Evolutionary conservation across 768 basidiomycete species (phyloP), one percentile per base, ranked within the genome.

Genomic region (Panaeolus papilionaceus): DNA sequence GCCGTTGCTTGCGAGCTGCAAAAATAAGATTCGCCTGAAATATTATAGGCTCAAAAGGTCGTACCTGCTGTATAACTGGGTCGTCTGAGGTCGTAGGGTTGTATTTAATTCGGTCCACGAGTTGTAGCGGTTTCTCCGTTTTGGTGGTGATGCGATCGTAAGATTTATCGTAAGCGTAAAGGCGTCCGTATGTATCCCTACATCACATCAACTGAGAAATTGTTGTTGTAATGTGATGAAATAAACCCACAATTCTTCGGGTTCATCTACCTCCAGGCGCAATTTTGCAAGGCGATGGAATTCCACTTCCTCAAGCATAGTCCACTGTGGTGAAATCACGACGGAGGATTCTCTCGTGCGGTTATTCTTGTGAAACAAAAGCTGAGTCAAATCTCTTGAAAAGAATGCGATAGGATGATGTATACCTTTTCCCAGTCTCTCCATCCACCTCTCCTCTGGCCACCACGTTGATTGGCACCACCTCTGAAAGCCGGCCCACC

Each of bases 31-130:
- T 6, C 67, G 45, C 33, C 67, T 61, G 26, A 16, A 11, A 33
- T 63, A 77, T 58, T 63, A 1, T 23, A 9, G 47, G 37, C 28
- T 18, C 2, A n/a, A 47, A 58, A n/a, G 26, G 9, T 69, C 73
- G 69, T 75, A 93, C 95, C 80, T 95, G 89, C 79, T 94, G 94
- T 69, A 99, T 98, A 78, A 99, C 86, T 3, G 98, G 97, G 76
- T 99, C 98, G 73, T 99, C 98, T 16, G 95, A 96, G 23, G 98
- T 98, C 0, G 98, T 98, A 18, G 95, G 92, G 78, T 99, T 99
- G 81, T 98, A 99, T 75, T 95, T 93, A 78, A 98, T 93, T 67
- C 95, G 92, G 79, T 99, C 98, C 66, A 96, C 88, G 58, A 94
- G 85, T 74, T 98, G 95, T 33, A 99, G 86, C 62, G 96, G 92